Evolutionary conservation across 2,329 filamentous ascomycete species (phyloP).

Genomic region (Hypoxylon sp.): DNA sequence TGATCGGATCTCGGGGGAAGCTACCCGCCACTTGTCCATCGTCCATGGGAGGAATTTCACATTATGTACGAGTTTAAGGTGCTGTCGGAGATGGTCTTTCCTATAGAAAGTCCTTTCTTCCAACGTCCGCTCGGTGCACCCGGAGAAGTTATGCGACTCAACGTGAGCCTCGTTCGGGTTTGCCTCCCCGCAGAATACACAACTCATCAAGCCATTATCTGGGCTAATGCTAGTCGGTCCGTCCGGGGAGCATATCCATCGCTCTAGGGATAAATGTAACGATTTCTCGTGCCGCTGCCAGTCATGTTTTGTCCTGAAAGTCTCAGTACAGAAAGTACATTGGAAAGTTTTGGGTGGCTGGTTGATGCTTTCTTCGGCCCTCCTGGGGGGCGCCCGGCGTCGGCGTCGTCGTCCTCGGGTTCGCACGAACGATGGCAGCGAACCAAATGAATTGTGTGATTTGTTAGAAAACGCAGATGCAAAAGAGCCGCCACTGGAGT

Average conservation of each 20-base stretch:
- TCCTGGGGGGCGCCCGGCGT: conserved; percentile 54
- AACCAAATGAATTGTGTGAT: conserved; percentile 65
- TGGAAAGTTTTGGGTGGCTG: conserved; percentile 66
- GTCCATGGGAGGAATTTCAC: conserved; percentile 70
- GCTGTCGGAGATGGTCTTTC: conserved; percentile 73
- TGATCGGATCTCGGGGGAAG: conserved; percentile 68
- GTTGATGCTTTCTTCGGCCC: conserved; percentile 49
- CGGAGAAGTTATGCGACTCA: conserved; percentile 66
- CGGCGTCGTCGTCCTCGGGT: conserved; percentile 59
- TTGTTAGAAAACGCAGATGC: conserved; percentile 67
- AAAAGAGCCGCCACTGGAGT: conserved; percentile 66
- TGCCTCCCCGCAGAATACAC: conserved; percentile 66
- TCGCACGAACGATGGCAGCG: conserved; percentile 53
- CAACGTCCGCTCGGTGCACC: conserved; percentile 71
- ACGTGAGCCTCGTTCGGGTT: conserved; percentile 65
- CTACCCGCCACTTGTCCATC: conserved; percentile 70
- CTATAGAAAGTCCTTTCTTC: conserved; percentile 72
- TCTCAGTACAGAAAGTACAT: conserved; percentile 75
- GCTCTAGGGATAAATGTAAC: conserved; percentile 69
- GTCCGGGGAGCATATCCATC: conserved; percentile 70
- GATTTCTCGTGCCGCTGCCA: conserved; percentile 77
- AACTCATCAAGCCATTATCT: conserved; percentile 64
- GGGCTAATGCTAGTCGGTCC: conserved; percentile 65
- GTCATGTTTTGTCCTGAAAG: conserved; percentile 73
- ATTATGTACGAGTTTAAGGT: conserved; percentile 68